Evolutionary conservation across 306 rosid genomes (phyloP).

Genomic region (Fagus crenata): DNA sequence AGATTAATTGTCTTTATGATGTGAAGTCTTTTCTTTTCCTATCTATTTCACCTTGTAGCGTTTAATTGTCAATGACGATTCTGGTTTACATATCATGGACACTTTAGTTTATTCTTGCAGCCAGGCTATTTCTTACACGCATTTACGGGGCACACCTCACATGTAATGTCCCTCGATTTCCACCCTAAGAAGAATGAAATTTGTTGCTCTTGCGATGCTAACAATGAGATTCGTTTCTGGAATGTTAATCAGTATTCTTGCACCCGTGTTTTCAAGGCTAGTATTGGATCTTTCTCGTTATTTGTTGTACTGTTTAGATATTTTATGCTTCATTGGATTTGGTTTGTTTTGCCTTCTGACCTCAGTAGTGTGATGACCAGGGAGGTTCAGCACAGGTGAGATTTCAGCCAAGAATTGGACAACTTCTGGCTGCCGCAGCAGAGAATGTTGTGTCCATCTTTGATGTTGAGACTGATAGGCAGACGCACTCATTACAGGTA

Average conservation of each 20-base stretch:
- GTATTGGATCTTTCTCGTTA: constrained; percentile 17
- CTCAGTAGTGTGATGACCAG: constrained; percentile 46
- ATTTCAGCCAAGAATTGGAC: constrained; percentile 87
- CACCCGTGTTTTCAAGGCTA: constrained; percentile 71
- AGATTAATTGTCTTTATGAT: background rate
- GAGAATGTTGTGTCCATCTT: constrained; percentile 70
- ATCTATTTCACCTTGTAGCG: background rate
- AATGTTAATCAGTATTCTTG: constrained; percentile 51
- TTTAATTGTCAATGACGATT: constrained; percentile 15
- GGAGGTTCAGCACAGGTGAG: constrained; percentile 86
- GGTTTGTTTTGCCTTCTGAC: constrained; percentile 36
- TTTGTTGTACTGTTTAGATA: constrained; percentile 12
- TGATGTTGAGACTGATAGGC: constrained; percentile 81
- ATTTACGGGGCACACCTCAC: constrained; percentile 66
- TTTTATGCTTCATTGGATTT: constrained; percentile 29
- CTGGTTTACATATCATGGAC: constrained; percentile 17
- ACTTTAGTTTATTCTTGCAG: constrained; percentile 55
- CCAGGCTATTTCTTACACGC: constrained; percentile 53
- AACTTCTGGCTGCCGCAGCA: constrained; percentile 70
- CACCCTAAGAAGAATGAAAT: constrained; percentile 86
- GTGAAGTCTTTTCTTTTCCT: constrained; percentile 1
- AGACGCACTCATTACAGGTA: constrained; percentile 68
- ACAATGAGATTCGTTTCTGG: constrained; percentile 92
- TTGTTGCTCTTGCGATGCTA: constrained; percentile 83
- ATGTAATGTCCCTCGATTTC: constrained; percentile 87